Base-by-base conservation (phyloP, 768 basidiomycete species). In the Amanita brunnescens region DNA sequence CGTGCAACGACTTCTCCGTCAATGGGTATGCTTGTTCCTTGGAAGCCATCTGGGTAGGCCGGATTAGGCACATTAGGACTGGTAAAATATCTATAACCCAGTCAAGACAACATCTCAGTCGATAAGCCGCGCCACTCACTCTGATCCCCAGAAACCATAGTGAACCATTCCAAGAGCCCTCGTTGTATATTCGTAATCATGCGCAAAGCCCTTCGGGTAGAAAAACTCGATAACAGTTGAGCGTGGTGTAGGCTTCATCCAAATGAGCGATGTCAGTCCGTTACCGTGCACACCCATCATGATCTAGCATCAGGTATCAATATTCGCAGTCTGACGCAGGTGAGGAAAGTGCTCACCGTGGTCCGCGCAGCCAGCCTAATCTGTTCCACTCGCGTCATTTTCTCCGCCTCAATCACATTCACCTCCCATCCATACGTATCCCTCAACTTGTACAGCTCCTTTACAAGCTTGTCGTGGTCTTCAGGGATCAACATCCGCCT, bases 281-380 rank as follows among this genome's bases (percentile, higher is more conserved):
- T 96, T 95, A 8, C 93, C 92, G 59, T 95, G 92, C 13, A 95
- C 86, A 52, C 92, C 92, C 78, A 94, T 85, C 83, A 95, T 78
- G 59, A 95, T 90, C 92, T 95, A 54, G 29, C 24, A 8, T 5
- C 7, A 10, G 24, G 7, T 26, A 2, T 16, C 13, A 9, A 26
- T 3, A 14, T 29, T 24, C n/a, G 8, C 9, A 41, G 5, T 10
- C 42, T 29, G 10, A 29, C 24, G 16, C 9, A 21, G 13, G 46
- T 39, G 5, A 47, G 6, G 24, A 14, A 42, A 30, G 49, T 21
- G 24, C 20, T 49, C 16, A 54, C 89, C 44, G 93, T 96, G 2
- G 92, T 91, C 54, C 90, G 74, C 2, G 82, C 88, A 8, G 93
- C 85, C 2, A 97, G 67, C 46, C 69, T 66, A 49, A 97, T 75